Percentiles rank a stretch among this genome's conserved stretches.
Evolutionary conservation across 257 asterid genomes (phyloP).

Genomic region (Linderniella brevidens): DNA sequence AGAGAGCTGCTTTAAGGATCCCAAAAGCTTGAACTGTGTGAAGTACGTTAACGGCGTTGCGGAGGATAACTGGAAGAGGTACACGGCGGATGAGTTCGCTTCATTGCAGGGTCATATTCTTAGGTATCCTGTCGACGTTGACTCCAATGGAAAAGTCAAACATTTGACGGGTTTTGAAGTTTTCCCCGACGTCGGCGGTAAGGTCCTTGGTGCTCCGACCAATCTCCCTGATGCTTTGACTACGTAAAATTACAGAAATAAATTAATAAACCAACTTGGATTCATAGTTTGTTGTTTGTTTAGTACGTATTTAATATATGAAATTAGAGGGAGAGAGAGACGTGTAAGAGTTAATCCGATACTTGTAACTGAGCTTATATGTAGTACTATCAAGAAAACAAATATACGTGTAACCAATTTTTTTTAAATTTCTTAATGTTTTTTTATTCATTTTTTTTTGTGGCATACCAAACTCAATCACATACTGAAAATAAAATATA

Average conservation of each 20-base stretch:
- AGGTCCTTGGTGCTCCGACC: slow-evolving; percentile 25
- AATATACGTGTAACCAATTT: too few species aligned
- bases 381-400: too few species aligned
- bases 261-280: background rate
- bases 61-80: slow-evolving; percentile 27
- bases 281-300: too few species aligned
- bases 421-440: too few species aligned
- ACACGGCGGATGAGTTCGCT: slow-evolving; percentile 17
- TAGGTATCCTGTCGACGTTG: slow-evolving; percentile 28
- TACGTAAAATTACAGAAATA: slow-evolving; percentile 4
- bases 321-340: too few species aligned
- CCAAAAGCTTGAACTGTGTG: slow-evolving; percentile 19
- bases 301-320: too few species aligned
- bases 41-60: slow-evolving; percentile 21
- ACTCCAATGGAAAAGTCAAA: slow-evolving; percentile 21
- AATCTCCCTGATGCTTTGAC: slow-evolving; percentile 54
- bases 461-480: too few species aligned
- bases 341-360: too few species aligned
- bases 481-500: too few species aligned
- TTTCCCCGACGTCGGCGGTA: slow-evolving; percentile 36
- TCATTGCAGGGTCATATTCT: slow-evolving; percentile 30
- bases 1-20: slow-evolving; percentile 17
- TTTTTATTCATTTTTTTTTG: too few species aligned
- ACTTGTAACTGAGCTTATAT: too few species aligned
- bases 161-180: slow-evolving; percentile 17